Conservation (phyloP, 2,329 filamentous ascomycete genomes). For the Epichloe brachyelytri region DNA sequence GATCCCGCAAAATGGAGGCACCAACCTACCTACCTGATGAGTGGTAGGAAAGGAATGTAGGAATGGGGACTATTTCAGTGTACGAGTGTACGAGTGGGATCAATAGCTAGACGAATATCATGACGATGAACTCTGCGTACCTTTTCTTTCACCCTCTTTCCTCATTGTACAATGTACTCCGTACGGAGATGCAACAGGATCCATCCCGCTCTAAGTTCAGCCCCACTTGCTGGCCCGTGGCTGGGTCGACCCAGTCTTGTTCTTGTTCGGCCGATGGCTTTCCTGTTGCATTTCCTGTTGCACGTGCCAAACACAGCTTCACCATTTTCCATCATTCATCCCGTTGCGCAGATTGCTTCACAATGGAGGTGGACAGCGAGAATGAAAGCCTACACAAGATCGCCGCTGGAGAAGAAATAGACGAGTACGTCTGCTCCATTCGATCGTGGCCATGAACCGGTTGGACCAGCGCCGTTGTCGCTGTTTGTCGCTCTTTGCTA, state of each 20-base stretch:
- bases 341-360: constrained; percentile 9
- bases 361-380: constrained; percentile 44
- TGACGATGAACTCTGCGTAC: too few relatives aligned
- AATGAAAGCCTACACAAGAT: constrained; percentile 35
- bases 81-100: too few relatives aligned
- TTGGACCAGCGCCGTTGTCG: constrained; percentile 1
- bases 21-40: constrained; percentile 5
- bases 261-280: too few relatives aligned
- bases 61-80: too few relatives aligned
- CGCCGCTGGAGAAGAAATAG: constrained; percentile 38
- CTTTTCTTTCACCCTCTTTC: too few relatives aligned
- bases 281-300: too few relatives aligned
- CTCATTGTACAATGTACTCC: too few relatives aligned
- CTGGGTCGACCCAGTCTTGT: not conserved
- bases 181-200: too few relatives aligned
- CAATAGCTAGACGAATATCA: too few relatives aligned
- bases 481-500: constrained; percentile 10
- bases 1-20: constrained; percentile 47
- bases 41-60: too few relatives aligned
- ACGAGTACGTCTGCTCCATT: constrained; percentile 34
- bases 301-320: constrained; percentile 3
- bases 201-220: not conserved
- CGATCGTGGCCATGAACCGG: not conserved
- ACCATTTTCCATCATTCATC: constrained; percentile 3
- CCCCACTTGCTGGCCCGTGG: constrained; percentile 11